Conservation (phyloP, 2,329 filamentous ascomycete genomes). For the Aspergillus pseudoviridinutans region DNA sequence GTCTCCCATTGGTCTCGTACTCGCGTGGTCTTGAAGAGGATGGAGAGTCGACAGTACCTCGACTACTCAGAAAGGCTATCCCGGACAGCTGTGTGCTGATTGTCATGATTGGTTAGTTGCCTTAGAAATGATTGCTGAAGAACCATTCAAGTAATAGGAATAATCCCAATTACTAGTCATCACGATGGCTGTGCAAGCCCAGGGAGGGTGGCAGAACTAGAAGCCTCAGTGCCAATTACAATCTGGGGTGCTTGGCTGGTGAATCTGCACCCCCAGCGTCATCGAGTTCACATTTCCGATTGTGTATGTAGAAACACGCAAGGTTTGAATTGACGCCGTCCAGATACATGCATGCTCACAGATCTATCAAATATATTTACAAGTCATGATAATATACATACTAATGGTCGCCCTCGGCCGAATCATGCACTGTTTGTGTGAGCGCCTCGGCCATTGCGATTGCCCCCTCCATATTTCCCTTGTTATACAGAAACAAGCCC, state of each 20-base stretch:
- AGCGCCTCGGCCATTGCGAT: conserved; percentile 67
- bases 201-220: neutral
- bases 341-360: neutral
- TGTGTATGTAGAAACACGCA: neutral
- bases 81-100: neutral
- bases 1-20: neutral
- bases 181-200: neutral
- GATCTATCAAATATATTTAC: conserved; percentile 17
- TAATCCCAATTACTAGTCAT: neutral
- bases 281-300: neutral
- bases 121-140: neutral
- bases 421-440: conserved; percentile 28
- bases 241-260: neutral
- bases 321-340: neutral
- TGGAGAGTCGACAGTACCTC: neutral
- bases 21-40: neutral
- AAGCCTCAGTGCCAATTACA: neutral
- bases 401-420: conserved; percentile 20
- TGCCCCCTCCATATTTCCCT: conserved; percentile 81
- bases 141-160: neutral
- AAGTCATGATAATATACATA: conserved; percentile 19
- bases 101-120: neutral
- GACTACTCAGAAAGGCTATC: neutral
- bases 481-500: conserved; percentile 92
- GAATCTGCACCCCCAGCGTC: neutral